Percentiles rank a stretch among this genome's conserved stretches.
These are phyloP conservation scores for Keithomyces neogunnii DNA, from an alignment of 2,329 filamentous ascomycete genomes.

Conservation along the genomic window DNA sequence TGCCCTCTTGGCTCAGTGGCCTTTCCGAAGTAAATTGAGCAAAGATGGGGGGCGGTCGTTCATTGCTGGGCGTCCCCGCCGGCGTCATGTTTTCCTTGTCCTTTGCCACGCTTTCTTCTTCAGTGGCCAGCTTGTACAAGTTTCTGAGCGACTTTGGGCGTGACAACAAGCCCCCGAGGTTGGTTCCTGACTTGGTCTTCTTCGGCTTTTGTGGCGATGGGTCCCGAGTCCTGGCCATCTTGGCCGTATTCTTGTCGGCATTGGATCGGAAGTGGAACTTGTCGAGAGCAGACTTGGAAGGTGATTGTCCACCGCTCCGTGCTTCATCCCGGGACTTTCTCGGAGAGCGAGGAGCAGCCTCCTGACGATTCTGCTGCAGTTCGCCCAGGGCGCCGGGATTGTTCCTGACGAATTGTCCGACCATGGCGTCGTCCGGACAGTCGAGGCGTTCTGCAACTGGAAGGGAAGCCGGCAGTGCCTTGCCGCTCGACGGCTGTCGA, in stretches of 20 bases:
- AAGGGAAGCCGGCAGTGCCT: conserved; percentile 17
- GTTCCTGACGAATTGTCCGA: conserved; percentile 25
- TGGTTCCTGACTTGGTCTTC: conserved; percentile 77
- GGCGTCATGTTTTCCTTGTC: conserved; percentile 81
- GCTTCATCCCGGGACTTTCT: conserved; percentile 27
- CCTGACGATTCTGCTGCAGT: conserved; percentile 47
- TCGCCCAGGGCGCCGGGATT: conserved; percentile 44
- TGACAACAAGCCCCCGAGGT: conserved; percentile 67
- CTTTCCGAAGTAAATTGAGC: conserved; percentile 52
- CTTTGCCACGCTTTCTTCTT: conserved; percentile 44
- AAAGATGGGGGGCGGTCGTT: conserved; percentile 63
- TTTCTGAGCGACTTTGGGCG: conserved; percentile 67
- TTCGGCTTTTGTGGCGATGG: conserved; percentile 54
- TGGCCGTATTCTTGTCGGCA: conserved; percentile 24
- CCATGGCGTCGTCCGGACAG: conserved; percentile 15
- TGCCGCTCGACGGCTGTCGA: conserved; percentile 36
- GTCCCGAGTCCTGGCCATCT: conserved; percentile 31
- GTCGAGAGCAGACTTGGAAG: conserved; percentile 21
- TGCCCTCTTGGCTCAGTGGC: conserved; percentile 1
- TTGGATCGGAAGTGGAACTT: conserved; percentile 36
- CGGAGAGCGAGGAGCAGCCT: conserved; percentile 29
- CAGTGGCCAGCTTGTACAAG: conserved; percentile 44
- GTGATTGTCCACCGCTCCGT: neutral
- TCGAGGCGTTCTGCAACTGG: neutral
- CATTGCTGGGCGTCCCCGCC: conserved; percentile 13